Conservation (phyloP, 2,329 filamentous ascomycete species). For the Beauveria pseudobassiana region DNA sequence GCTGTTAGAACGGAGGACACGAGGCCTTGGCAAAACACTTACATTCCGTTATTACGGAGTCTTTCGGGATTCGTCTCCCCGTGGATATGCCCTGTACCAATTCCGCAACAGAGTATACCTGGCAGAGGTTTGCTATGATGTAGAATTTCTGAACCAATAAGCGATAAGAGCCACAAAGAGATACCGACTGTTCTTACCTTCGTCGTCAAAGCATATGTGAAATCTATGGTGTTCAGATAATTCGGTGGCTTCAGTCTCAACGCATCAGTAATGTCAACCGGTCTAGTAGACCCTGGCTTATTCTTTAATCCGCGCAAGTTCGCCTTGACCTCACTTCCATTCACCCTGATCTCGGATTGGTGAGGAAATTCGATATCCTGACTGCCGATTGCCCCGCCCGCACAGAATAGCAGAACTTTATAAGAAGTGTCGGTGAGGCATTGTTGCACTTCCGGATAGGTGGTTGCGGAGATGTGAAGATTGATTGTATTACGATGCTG, state of each 20-base stretch:
- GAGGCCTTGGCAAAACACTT: slow-evolving; percentile 24
- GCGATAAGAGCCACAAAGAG: not conserved
- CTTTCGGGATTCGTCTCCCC: slow-evolving; percentile 68
- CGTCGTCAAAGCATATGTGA: slow-evolving; percentile 86
- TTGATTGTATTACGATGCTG: slow-evolving; percentile 43
- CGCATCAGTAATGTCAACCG: slow-evolving; percentile 78
- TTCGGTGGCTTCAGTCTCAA: slow-evolving; percentile 58
- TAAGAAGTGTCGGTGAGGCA: slow-evolving; percentile 54
- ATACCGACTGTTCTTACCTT: slow-evolving; percentile 52
- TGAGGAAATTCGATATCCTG: slow-evolving; percentile 86
- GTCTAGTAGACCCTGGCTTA: slow-evolving; percentile 88
- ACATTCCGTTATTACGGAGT: slow-evolving; percentile 80
- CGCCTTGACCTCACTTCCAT: slow-evolving; percentile 80
- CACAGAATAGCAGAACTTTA: slow-evolving; percentile 78
- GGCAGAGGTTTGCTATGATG: slow-evolving; percentile 68
- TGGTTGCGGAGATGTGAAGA: slow-evolving; percentile 40
- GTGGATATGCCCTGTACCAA: slow-evolving; percentile 61
- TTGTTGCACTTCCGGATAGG: slow-evolving; percentile 43
- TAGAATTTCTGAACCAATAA: slow-evolving; percentile 54
- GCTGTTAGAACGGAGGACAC: slow-evolving; percentile 16
- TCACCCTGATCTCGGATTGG: slow-evolving; percentile 87
- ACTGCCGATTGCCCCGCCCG: slow-evolving; percentile 51
- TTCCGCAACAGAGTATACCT: slow-evolving; percentile 60
- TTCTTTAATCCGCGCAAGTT: slow-evolving; percentile 94
- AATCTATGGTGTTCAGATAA: slow-evolving; percentile 70